These are phyloP conservation scores for Phytophthora pseudosyringae DNA, from an alignment of 352 stramenopile genomes.

Conservation along the genomic window DNA sequence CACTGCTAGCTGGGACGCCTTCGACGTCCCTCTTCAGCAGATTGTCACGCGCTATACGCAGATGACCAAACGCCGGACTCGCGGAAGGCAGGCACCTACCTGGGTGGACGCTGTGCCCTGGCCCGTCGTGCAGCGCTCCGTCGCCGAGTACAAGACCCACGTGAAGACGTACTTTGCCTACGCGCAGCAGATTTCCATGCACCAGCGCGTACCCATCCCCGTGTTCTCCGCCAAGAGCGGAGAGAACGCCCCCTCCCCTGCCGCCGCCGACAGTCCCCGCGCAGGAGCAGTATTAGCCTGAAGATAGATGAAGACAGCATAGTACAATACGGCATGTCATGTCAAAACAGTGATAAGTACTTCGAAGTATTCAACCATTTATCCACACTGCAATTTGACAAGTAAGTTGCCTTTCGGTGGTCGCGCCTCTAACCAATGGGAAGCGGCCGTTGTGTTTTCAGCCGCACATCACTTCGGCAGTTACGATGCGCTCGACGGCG, in stretches of 20 bases:
- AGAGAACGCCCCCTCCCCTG: constrained; percentile 22
- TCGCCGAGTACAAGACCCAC: constrained; percentile 73
- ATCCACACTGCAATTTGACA: background rate
- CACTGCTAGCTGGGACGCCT: constrained; percentile 60
- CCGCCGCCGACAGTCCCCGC: constrained; percentile 10
- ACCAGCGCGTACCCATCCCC: constrained; percentile 69
- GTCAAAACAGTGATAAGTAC: constrained; percentile 21
- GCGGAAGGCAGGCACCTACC: constrained; percentile 19
- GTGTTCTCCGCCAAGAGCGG: constrained; percentile 56
- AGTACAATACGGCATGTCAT: constrained; percentile 8
- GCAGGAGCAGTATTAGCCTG: constrained; percentile 34
- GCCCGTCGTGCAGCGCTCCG: constrained; percentile 49
- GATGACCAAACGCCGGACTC: constrained; percentile 40
- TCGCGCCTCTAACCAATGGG: constrained; percentile 19
- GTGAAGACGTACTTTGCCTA: constrained; percentile 74
- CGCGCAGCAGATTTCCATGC: constrained; percentile 64
- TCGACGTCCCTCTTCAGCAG: constrained; percentile 66
- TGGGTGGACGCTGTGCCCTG: constrained; percentile 60
- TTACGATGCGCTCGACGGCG: constrained; percentile 10
- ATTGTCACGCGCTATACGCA: constrained; percentile 58
- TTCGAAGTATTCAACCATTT: constrained; percentile 9
- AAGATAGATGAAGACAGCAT: constrained; percentile 16
- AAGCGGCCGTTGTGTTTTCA: constrained; percentile 1
- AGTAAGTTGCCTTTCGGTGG: constrained; percentile 25
- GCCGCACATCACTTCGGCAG: constrained; percentile 13